phyloP scores from a whole-genome alignment of 2,329 filamentous ascomycete genomes.

The Clonostachys solani region DNA sequence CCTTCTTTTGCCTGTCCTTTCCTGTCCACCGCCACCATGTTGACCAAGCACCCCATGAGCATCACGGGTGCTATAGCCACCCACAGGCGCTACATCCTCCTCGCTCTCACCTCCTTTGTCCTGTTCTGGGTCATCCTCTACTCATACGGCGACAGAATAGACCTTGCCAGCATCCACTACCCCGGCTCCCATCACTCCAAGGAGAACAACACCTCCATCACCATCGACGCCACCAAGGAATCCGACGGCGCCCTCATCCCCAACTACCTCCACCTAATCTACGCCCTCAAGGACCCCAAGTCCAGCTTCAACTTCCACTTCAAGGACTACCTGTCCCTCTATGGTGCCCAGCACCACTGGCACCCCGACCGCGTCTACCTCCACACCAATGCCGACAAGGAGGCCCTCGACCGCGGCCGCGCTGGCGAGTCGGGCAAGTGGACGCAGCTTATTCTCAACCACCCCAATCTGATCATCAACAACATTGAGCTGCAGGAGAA shows the following conservation, averaged over 20 bases:
- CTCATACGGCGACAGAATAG: too few relatives aligned
- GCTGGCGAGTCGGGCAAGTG: neutral
- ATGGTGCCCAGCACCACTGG: neutral
- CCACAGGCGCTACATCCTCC: too few relatives aligned
- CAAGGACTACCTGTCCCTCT: neutral
- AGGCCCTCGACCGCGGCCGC: neutral
- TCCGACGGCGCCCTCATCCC: neutral
- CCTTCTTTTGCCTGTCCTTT: too few relatives aligned
- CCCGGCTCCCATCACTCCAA: too few relatives aligned
- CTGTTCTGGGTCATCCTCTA: too few relatives aligned
- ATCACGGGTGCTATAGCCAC: too few relatives aligned
- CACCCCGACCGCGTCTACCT: neutral
- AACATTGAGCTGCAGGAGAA: conserved; percentile 22
- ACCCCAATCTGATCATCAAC: conserved; percentile 4
- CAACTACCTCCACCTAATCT: neutral
- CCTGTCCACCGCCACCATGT: too few relatives aligned
- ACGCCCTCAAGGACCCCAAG: neutral
- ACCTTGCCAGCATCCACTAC: too few relatives aligned
- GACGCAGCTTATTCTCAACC: neutral
- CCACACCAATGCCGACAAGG: neutral
- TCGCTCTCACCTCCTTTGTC: too few relatives aligned
- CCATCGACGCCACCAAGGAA: too few relatives aligned
- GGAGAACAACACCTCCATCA: too few relatives aligned
- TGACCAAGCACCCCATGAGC: too few relatives aligned
- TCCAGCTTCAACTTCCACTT: neutral